Base-by-base conservation (phyloP, 2,329 filamentous ascomycete genomes). In the Neoarthrinium moseri region DNA sequence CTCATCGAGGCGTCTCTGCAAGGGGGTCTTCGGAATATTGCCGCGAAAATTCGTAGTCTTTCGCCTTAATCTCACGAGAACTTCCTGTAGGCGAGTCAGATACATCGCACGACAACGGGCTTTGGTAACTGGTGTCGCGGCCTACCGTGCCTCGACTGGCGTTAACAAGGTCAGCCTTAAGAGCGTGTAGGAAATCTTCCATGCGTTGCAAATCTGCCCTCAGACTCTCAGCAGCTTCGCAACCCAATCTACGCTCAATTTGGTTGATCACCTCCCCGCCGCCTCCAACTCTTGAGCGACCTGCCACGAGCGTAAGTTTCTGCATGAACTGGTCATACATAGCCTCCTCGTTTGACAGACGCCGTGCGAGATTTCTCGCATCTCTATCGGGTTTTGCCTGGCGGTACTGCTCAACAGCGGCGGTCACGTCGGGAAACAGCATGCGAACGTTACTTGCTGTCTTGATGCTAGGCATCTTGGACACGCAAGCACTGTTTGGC, bases 241-340 rank as follows among this genome's bases (percentile, higher is more conserved):
- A 4, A 11, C 38, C 38, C 18, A 41, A 27, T 18, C 29, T 41
- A n/a, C n/a, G n/a, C 30, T 41, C 38, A 4, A 26, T 27, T 17
- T 41, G 22, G 8, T 21, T 6, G 22, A 41, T 29, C 10, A 29
- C 8, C 8, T 29, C 26, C 8, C 26, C 26, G n/a, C 8, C n/a
- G 8, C 8, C 8, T 8, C 8, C 26, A 41, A 17, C 12, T 27
- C 23, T n/a, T 17, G 22, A 5, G 38, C 12, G 26, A 5, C 13
- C 4, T 11, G 38, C 26, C 6, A 41, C n/a, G 22, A 41, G 24
- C 5, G 23, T 18, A 10, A 51, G 17, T 26, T 45, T 46, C 13
- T 24, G 21, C 2, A 41, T 36, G 24, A 51, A 47, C n/a, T 49
- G 43, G 13, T 23, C 42, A 33, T 49, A 51, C 6, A 51, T 18